Percentiles rank a stretch among this genome's conserved stretches.
These are phyloP conservation scores for Myrica gale DNA, from an alignment of 306 rosid species.

Conservation along the genomic window DNA sequence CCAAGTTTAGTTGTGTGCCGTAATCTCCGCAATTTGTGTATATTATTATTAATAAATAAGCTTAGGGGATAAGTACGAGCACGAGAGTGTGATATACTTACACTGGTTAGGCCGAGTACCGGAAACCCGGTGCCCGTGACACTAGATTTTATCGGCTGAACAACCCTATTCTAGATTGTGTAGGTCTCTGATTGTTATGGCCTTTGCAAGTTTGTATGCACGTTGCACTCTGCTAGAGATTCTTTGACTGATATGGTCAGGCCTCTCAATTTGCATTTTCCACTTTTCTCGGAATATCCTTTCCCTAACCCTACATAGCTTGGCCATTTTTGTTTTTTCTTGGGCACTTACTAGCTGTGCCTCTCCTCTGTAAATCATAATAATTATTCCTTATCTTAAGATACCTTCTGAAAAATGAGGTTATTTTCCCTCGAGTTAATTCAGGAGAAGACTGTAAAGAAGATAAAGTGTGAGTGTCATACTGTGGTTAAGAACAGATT, in stretches of 20 bases:
- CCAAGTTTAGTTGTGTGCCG: no score
- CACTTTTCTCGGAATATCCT: neutral
- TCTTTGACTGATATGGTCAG: neutral
- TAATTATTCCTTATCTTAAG: neutral
- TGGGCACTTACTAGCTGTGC: neutral
- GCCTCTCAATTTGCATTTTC: neutral
- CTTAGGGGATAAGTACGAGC: no score
- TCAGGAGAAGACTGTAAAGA: neutral
- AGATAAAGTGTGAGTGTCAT: no score
- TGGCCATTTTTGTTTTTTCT: neutral
- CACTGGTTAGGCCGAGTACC: no score
- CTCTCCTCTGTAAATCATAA: neutral
- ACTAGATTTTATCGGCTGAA: no score
- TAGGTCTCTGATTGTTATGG: slow-evolving; percentile 4
- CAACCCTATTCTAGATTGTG: slow-evolving; percentile 46
- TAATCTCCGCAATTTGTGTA: no score
- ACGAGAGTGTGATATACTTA: no score
- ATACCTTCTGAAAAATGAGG: slow-evolving; percentile 23
- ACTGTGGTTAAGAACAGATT: no score
- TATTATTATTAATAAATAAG: no score
- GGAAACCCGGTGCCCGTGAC: no score
- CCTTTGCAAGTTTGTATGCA: no score
- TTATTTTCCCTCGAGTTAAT: neutral
- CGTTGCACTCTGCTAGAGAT: neutral
- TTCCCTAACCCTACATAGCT: neutral